phyloP scores from a whole-genome alignment of 2,329 filamentous ascomycete genomes.

The Elsinoe perseae region DNA sequence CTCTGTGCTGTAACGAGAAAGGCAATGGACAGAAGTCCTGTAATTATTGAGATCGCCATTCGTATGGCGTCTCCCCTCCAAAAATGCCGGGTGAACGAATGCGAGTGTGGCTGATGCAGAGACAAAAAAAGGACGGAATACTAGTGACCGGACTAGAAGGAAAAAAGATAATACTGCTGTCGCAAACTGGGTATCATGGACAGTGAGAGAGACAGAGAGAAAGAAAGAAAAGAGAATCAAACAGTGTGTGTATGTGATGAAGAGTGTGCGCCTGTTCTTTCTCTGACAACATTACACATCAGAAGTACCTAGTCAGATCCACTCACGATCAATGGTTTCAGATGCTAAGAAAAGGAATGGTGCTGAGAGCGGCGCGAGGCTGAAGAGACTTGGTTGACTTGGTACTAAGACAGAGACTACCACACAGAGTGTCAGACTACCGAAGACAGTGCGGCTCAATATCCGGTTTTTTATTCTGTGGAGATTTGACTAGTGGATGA shows the following conservation, averaged over 20 bases:
- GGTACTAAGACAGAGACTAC: no score
- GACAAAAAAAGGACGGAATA: not conserved
- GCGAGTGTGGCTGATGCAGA: not conserved
- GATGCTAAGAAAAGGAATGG: slow-evolving; percentile 4
- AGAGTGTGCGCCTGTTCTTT: no score
- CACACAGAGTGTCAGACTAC: no score
- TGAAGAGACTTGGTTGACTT: no score
- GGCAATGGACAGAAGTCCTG: not conserved
- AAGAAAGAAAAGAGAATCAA: not conserved
- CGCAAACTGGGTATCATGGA: not conserved
- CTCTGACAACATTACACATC: slow-evolving; percentile 2
- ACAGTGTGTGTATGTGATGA: no score
- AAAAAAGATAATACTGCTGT: slow-evolving; percentile 3
- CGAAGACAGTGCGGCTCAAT: slow-evolving; percentile 5
- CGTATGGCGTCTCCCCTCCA: not conserved
- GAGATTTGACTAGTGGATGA: not conserved
- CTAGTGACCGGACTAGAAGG: not conserved
- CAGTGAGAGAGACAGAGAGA: not conserved
- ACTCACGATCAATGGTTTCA: not conserved
- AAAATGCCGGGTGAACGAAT: not conserved
- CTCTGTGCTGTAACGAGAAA: not conserved
- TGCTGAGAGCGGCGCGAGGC: not conserved
- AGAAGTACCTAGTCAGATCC: not conserved
- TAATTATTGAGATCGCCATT: slow-evolving; percentile 1
- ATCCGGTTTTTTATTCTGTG: slow-evolving; percentile 10